Base-by-base conservation (phyloP, 1,284 basidiomycete genomes). In the Dichomitus squalens region DNA sequence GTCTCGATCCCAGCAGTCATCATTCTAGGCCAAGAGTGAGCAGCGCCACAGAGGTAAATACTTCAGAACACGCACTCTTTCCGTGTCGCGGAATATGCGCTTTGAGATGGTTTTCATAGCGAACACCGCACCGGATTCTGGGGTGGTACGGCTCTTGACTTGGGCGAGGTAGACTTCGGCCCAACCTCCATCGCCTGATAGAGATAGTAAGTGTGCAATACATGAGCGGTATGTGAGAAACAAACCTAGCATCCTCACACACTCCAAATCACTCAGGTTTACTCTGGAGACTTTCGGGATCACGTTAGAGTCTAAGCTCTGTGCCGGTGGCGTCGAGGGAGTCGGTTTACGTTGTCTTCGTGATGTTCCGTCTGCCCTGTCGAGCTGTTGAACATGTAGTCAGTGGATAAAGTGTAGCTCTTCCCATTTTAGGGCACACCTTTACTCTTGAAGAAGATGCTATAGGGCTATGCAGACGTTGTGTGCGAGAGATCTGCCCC, bases 91-190 rank as follows among this genome's bases (percentile, higher is more conserved):
- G 12, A 72, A 64, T 2, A 64, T 50, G 29, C 67, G 70, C 64
- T 78, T 80, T 23, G 64, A 68, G 14, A 77, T 55, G 0, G 72
- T 69, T 60, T 84, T 84, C 55, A 84, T 52, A 1, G 80, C 79
- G 52, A 80, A 69, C 7, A 66, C 27, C 7, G 68, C 61, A 11
- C 71, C 72, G 4, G 70, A 63, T 9, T 58, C 65, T 47, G 78
- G 75, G 11, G 72, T 53, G 16, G 51, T 27, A 58, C 60, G 64
- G 18, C 68, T 55, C 59, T 57, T 4, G 34, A 68, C 67, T 7
- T 64, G 71, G n/a, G 76, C 79, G 4, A 81, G 68, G n/a, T 79
- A 64, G 12, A 80, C 81, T 16, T 53, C 55, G 29, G 60, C 58
- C 58, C 56, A 60, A 4, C 53, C 49, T 1, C 63, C 63, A 11